Base-by-base conservation (phyloP, 2,329 filamentous ascomycete genomes). In the Neofusicoccum ribis region DNA sequence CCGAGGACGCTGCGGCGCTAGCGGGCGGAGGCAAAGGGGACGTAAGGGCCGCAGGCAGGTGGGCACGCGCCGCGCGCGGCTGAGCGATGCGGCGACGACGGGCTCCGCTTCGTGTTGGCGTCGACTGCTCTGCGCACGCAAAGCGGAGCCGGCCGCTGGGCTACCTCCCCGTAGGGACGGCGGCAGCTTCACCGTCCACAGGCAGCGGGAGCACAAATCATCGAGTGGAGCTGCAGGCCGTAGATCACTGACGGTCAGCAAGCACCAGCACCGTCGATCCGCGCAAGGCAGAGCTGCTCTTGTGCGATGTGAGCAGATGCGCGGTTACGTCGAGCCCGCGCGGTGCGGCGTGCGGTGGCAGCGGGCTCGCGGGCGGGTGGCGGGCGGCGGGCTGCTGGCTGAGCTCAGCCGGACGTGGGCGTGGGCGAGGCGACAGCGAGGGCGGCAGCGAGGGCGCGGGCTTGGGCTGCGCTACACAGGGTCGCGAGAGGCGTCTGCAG, bases 171-270 rank as follows among this genome's bases (percentile, higher is more conserved):
- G 41, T 34, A 14, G 39, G 11, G 15, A 31, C 27, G 46, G 23
- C 15, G 5, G 27, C 27, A 6, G 27, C 27, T 31, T 31, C 27
- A 31, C 27, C 27, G 27, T 31, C 27, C 39, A n/a, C 17, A 27
- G 36, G 37, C 31, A 58, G 52, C 20, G 20, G 20, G 20, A 20
- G 20, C 51, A 56, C 52, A 56, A 43, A 37, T 43, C 52, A 56
- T 56, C 49, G 8, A 17, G 20, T n/a, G 46, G 46, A 7, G n/a
- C 41, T 49, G 60, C 20, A 63, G 60, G 7, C 41, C 47, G 60
- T 34, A 63, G 60, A 63, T 63, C 60, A 47, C n/a, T 64, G 61
- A 64, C 61, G 61, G 61, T 64, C 61, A 64, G 61, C 61, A 63
- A 41, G 50, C 34, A 44, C 37, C 50, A 39, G 50, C 8, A 6